Evolutionary conservation across 2,329 filamentous ascomycete species (phyloP).

Genomic region (Colletotrichum tropicale): DNA sequence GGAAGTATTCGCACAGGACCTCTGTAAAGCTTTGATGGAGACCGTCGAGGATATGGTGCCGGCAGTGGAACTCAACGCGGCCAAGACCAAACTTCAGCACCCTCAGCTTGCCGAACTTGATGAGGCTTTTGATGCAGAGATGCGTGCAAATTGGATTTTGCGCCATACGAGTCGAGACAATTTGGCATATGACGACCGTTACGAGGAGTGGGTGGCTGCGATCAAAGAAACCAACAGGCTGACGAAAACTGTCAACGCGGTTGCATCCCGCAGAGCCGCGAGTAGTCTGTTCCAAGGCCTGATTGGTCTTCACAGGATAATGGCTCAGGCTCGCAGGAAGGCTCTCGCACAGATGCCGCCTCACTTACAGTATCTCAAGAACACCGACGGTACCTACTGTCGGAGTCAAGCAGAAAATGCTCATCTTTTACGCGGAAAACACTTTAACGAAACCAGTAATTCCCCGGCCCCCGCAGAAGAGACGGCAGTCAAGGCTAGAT

Average conservation of each 20-base stretch:
- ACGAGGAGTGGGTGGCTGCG: neutral
- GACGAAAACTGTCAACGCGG: no score
- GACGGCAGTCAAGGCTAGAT: no score
- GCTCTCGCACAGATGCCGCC: neutral
- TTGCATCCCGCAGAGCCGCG: no score
- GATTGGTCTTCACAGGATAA: neutral
- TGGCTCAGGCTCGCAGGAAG: neutral
- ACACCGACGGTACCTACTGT: neutral
- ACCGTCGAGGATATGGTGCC: neutral
- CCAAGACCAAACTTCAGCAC: neutral
- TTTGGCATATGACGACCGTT: neutral
- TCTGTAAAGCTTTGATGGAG: neutral
- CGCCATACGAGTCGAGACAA: neutral
- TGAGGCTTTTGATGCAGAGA: neutral
- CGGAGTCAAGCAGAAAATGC: neutral
- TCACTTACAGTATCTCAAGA: neutral
- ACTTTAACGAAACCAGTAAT: neutral
- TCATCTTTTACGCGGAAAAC: neutral
- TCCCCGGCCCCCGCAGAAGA: no score
- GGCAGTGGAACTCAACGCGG: fast-evolving
- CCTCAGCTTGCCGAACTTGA: neutral
- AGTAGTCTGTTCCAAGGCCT: no score
- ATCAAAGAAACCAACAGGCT: neutral
- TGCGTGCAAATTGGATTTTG: fast-evolving
- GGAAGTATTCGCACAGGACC: neutral